Evolutionary conservation across 192 early-diverging fungal species (phyloP).

Genomic region (Podila clonocystis): DNA sequence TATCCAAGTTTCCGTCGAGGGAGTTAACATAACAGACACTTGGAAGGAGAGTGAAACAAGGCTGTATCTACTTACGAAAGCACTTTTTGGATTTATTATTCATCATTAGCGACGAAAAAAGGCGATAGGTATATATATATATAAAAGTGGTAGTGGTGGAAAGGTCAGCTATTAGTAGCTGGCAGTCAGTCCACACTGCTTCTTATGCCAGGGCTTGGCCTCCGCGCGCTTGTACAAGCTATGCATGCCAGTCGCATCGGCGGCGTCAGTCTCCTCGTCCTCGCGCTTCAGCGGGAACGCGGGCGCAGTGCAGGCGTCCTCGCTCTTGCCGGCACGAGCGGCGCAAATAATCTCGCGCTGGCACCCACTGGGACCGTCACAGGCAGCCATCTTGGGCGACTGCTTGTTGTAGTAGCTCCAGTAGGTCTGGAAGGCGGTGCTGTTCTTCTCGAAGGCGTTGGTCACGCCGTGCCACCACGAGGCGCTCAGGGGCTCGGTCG

Average conservation of each 20-base stretch:
- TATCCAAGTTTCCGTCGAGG: no score
- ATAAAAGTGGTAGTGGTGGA: background rate
- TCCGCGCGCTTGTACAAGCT: background rate
- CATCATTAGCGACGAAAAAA: no score
- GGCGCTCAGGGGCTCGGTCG: conserved; percentile 32
- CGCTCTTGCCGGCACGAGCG: conserved; percentile 21
- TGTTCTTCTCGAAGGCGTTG: conserved; percentile 36
- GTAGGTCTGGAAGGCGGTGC: conserved; percentile 52
- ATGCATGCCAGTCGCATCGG: conserved; percentile 8
- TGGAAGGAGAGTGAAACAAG: no score
- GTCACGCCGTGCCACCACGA: conserved; percentile 62
- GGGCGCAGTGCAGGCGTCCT: conserved; percentile 7
- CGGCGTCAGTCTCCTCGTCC: background rate
- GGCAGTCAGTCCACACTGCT: conserved; percentile 15
- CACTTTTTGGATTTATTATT: no score
- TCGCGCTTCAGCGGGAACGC: background rate
- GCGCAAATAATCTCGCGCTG: conserved; percentile 16
- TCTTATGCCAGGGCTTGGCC: conserved; percentile 25
- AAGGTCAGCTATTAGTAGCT: no score
- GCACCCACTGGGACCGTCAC: conserved; percentile 2
- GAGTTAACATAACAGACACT: no score
- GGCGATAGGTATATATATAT: background rate
- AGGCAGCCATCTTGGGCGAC: conserved; percentile 9
- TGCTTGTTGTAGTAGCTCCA: conserved; percentile 48
- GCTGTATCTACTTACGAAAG: no score